A percentile compares a stretch with the other conserved stretches of the same genome.
Evolutionary conservation across 176 grass and related monocot species (phyloP).

Genomic region (Triticum aestivum): IWGSC_CS_RefSeq_v2.1 NC_057813.1:50909481-50909980

Average conservation of each 20-base stretch:
- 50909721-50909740: conserved; percentile 91
- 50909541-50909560: conserved; percentile 99
- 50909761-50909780: conserved; percentile 71
- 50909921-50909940: neutral
- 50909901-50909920: neutral
- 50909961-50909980: conserved; percentile 11
- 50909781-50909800: conserved; percentile 33
- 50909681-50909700: conserved; percentile 93
- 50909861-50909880: conserved; percentile 25
- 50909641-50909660: conserved; percentile 57
- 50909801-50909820: conserved; percentile 2
- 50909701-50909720: conserved; percentile 84
- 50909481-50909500: conserved; percentile 99
- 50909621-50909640: conserved; percentile 7
- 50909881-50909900: conserved; percentile 22
- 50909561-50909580: conserved; percentile 35
- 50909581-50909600: conserved; percentile 22
- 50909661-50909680: conserved; percentile 95
- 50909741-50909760: conserved; percentile 93
- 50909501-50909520: conserved; percentile 97
- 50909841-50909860: neutral
- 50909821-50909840: neutral
- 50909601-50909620: conserved; percentile 20
- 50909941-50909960: neutral
- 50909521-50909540: conserved; percentile 78